Percentiles rank a stretch among this genome's conserved stretches.
Conservation (phyloP, 306 rosid species). For the Trichosanthes cucumerina region DNA sequence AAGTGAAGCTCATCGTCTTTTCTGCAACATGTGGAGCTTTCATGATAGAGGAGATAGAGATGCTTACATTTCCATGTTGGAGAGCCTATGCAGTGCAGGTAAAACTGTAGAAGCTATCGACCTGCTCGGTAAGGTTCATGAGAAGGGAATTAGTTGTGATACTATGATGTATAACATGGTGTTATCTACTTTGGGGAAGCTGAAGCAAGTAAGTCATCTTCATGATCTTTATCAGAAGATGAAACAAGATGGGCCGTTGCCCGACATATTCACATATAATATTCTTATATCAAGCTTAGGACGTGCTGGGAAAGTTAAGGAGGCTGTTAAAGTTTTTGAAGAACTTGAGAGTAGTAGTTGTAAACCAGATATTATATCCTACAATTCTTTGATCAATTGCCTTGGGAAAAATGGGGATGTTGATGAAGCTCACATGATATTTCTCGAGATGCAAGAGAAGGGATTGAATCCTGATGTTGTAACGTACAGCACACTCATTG, state of each 20-base stretch:
- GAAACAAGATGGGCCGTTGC: conserved; percentile 66
- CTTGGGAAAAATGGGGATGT: conserved; percentile 90
- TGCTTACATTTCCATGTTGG: conserved; percentile 75
- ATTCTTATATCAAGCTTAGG: conserved; percentile 78
- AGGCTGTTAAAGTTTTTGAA: conserved; percentile 59
- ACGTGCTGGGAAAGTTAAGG: conserved; percentile 61
- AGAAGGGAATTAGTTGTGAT: conserved; percentile 59
- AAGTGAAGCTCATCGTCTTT: conserved; percentile 78
- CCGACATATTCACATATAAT: conserved; percentile 76
- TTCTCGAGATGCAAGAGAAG: conserved; percentile 86
- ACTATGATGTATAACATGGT: conserved; percentile 78
- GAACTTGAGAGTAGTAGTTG: conserved; percentile 64
- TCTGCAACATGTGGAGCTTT: conserved; percentile 84
- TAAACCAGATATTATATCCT: conserved; percentile 64
- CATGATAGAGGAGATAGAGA: conserved; percentile 68
- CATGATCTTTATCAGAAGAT: conserved; percentile 69
- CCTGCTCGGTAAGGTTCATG: conserved; percentile 61
- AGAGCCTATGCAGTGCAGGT: conserved; percentile 64
- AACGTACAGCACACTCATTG: conserved; percentile 90
- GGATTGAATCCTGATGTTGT: conserved; percentile 80
- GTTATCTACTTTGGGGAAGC: conserved; percentile 62
- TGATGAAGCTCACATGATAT: conserved; percentile 94
- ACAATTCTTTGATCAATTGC: conserved; percentile 84
- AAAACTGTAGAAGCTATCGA: conserved; percentile 75
- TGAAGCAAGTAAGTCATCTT: conserved; percentile 55